These are phyloP conservation scores for Penicillium turbatum DNA, from an alignment of 495 filamentous ascomycete genomes.

Conservation along the genomic window DNA sequence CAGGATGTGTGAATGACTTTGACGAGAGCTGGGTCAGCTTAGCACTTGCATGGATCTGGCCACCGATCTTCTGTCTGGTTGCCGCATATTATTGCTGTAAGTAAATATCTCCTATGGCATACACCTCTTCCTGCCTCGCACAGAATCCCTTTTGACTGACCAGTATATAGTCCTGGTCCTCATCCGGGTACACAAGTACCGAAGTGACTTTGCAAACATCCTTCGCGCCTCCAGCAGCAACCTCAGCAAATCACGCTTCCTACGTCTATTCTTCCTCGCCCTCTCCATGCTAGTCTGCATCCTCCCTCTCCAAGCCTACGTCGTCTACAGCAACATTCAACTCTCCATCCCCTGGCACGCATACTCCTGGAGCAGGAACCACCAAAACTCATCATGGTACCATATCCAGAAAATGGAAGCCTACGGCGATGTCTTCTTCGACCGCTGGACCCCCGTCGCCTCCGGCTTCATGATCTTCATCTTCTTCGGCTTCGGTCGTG, in stretches of 20 bases:
- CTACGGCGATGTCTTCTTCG: conserved; percentile 54
- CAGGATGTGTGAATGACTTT: conserved; percentile 64
- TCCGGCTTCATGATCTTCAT: conserved; percentile 60
- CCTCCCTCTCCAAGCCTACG: conserved; percentile 58
- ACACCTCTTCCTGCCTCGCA: not conserved
- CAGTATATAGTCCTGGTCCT: conserved; percentile 53
- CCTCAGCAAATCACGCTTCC: conserved; percentile 62
- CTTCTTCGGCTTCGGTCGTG: conserved; percentile 77
- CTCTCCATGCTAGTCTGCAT: conserved; percentile 60
- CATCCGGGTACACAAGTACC: conserved; percentile 63
- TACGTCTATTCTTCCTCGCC: conserved; percentile 76
- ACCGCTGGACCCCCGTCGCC: conserved; percentile 64
- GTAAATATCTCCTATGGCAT: no score
- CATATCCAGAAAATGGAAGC: conserved; percentile 51
- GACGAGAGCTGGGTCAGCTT: conserved; percentile 69
- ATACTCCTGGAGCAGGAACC: conserved; percentile 54
- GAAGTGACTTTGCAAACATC: conserved; percentile 54
- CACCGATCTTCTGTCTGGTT: conserved; percentile 58
- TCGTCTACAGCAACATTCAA: conserved; percentile 54
- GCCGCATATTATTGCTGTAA: conserved; percentile 70
- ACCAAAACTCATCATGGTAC: conserved; percentile 52
- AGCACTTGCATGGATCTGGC: conserved; percentile 62
- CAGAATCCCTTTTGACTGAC: conserved; percentile 6
- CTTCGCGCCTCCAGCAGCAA: conserved; percentile 53
- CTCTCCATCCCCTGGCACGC: conserved; percentile 33